A percentile compares a stretch with the other conserved stretches of the same genome.
Evolutionary conservation across 345 rosid genomes (phyloP).

Genomic region (Physaria fendleri): DNA sequence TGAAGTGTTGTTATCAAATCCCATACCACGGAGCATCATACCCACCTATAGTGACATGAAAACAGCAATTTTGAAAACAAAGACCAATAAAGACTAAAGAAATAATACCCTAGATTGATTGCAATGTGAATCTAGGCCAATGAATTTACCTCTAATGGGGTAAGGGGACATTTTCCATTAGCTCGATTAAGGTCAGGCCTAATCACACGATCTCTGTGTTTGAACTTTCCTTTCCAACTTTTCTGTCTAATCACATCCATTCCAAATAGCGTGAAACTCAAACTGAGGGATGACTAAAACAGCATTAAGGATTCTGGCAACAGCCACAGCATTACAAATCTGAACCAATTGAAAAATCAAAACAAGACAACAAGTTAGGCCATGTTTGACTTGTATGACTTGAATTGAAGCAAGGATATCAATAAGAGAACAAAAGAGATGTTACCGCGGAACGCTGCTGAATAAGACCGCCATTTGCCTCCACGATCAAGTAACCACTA

Average conservation of each 20-base stretch:
- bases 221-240: constrained; percentile 83
- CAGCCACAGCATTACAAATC: constrained; percentile 98
- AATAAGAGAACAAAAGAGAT: not conserved
- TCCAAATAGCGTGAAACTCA: constrained; percentile 78
- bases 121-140: not conserved
- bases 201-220: constrained; percentile 56
- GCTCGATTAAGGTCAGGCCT: constrained; percentile 70
- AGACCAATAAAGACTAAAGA: not conserved
- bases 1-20: constrained; percentile 77
- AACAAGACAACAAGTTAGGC: not conserved
- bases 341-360: constrained; percentile 15
- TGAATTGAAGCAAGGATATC: not conserved
- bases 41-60: constrained; percentile 80
- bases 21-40: constrained; percentile 95
- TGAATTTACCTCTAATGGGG: constrained; percentile 77
- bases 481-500: constrained; percentile 67
- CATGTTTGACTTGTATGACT: not conserved
- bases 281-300: constrained; percentile 69
- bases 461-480: constrained; percentile 95
- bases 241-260: constrained; percentile 63
- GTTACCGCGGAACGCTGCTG: constrained; percentile 96
- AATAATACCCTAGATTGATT: not conserved
- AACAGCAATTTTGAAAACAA: constrained; percentile 24
- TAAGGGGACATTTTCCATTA: constrained; percentile 87
- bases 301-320: constrained; percentile 87